Evolutionary conservation across 2,329 filamentous ascomycete species (phyloP).

Genomic region (Madurella mycetomatis): DNA sequence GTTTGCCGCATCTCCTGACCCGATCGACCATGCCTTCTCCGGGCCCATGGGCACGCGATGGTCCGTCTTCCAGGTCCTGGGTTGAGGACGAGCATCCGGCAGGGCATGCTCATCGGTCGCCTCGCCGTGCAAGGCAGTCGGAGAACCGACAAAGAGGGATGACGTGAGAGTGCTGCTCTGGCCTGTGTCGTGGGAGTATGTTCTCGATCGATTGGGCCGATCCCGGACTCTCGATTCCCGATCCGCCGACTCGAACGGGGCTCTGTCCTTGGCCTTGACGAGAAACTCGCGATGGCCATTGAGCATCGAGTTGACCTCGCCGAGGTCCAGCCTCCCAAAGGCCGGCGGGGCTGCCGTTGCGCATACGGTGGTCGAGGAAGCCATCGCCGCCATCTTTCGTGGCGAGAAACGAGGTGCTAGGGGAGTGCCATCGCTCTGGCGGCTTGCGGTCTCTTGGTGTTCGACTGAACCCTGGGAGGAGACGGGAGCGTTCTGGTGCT

Average conservation of each 20-base stretch:
- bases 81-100: conserved; percentile 29
- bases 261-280: conserved; percentile 30
- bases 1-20: conserved; percentile 45
- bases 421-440: conserved; percentile 34
- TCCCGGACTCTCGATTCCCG: conserved; percentile 41
- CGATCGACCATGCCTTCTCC: conserved; percentile 63
- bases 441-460: conserved; percentile 16
- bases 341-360: conserved; percentile 17
- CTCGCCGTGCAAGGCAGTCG: conserved; percentile 8
- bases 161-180: conserved; percentile 9
- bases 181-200: conserved; percentile 7
- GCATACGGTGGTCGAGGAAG: conserved; percentile 22
- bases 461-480: conserved; percentile 18
- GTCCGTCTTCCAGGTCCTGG: conserved; percentile 38
- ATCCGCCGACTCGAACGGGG: conserved; percentile 40
- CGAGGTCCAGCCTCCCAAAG: conserved; percentile 31
- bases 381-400: conserved; percentile 26
- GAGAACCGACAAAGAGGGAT: conserved; percentile 14
- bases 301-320: conserved; percentile 33
- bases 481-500: conserved; percentile 20
- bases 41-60: conserved; percentile 41
- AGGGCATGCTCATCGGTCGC: conserved; percentile 10
- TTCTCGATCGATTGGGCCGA: conserved; percentile 8
- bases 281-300: conserved; percentile 34
- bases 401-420: conserved; percentile 35